phyloP scores from a whole-genome alignment of 371 early-diverging fungal species.

The Paraphysoderma sedebokerense region DNA sequence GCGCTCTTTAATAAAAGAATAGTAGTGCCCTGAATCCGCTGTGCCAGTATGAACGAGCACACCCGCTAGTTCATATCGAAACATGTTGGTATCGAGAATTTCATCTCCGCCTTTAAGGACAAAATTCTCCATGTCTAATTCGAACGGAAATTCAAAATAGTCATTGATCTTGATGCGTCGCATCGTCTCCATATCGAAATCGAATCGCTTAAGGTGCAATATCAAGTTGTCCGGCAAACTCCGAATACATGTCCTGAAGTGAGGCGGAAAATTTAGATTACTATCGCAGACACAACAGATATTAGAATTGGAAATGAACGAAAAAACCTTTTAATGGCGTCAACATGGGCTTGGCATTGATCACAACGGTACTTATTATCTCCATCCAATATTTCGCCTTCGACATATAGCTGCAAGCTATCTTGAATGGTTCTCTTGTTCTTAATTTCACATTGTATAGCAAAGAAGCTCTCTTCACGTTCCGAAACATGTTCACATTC shows the following conservation, averaged over 20 bases:
- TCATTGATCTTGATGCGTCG: conserved; percentile 30
- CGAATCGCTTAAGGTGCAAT: conserved; percentile 34
- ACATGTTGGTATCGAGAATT: conserved; percentile 3
- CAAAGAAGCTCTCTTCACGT: conserved; percentile 28
- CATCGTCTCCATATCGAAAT: conserved; percentile 30
- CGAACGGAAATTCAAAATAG: conserved; percentile 24
- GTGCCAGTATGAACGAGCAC: conserved; percentile 35
- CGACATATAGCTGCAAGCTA: conserved; percentile 28
- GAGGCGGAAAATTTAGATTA: not conserved
- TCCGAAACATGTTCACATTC: conserved; percentile 32
- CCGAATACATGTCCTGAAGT: conserved; percentile 19
- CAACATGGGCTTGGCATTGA: conserved; percentile 26
- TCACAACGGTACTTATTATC: conserved; percentile 12
- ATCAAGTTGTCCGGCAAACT: conserved; percentile 26
- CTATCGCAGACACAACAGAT: not conserved
- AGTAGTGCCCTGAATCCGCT: conserved; percentile 35
- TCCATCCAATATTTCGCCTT: conserved; percentile 29
- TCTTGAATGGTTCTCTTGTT: conserved; percentile 26
- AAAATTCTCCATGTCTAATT: conserved; percentile 16
- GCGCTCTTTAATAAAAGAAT: conserved; percentile 28
- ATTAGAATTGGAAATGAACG: not conserved
- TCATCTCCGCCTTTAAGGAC: too few relatives aligned
- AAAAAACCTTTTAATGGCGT: conserved; percentile 26
- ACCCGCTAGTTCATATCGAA: conserved; percentile 23
- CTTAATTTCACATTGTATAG: conserved; percentile 32